These are phyloP conservation scores for Trametes gibbosa DNA, from an alignment of 768 basidiomycete genomes.

Conservation along the genomic window DNA sequence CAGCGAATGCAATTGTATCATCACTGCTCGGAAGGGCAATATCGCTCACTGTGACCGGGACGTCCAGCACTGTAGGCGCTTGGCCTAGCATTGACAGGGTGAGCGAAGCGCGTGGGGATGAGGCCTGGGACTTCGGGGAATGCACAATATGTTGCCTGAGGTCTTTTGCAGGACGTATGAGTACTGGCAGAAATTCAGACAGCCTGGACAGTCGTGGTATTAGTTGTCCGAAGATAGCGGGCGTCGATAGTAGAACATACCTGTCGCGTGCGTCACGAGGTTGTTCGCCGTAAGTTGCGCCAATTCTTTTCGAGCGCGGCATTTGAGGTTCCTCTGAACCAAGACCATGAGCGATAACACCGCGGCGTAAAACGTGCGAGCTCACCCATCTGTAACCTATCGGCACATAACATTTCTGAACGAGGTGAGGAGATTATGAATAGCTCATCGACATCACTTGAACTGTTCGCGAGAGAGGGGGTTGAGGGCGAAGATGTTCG, in stretches of 20 bases:
- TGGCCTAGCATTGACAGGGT: slow-evolving; percentile 35
- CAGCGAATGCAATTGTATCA: slow-evolving; percentile 1
- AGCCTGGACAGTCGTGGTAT: slow-evolving; percentile 27
- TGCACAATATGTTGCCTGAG: slow-evolving; percentile 13
- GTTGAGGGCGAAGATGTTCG: slow-evolving; percentile 23
- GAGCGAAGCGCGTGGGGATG: slow-evolving; percentile 24
- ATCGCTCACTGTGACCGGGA: neutral
- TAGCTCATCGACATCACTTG: slow-evolving; percentile 52
- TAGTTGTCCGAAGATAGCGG: too few relatives aligned
- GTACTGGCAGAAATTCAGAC: slow-evolving; percentile 37
- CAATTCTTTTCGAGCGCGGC: slow-evolving; percentile 49
- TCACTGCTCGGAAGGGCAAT: slow-evolving; percentile 26
- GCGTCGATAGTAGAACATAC: too few relatives aligned
- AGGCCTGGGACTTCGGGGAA: slow-evolving; percentile 26
- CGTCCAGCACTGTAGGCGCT: slow-evolving; percentile 22
- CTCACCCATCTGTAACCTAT: slow-evolving; percentile 34
- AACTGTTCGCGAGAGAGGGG: slow-evolving; percentile 38
- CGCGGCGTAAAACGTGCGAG: slow-evolving; percentile 33
- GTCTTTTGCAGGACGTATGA: slow-evolving; percentile 19
- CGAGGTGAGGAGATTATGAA: slow-evolving; percentile 46
- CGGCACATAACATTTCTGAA: neutral
- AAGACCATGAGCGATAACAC: neutral
- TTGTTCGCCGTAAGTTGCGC: slow-evolving; percentile 29
- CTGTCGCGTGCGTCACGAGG: neutral
- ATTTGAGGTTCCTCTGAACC: slow-evolving; percentile 49